Evolutionary conservation across 2,329 filamentous ascomycete genomes (phyloP), one percentile per base, ranked within the genome.

Genomic region (Aspergillus arachidicola): DNA sequence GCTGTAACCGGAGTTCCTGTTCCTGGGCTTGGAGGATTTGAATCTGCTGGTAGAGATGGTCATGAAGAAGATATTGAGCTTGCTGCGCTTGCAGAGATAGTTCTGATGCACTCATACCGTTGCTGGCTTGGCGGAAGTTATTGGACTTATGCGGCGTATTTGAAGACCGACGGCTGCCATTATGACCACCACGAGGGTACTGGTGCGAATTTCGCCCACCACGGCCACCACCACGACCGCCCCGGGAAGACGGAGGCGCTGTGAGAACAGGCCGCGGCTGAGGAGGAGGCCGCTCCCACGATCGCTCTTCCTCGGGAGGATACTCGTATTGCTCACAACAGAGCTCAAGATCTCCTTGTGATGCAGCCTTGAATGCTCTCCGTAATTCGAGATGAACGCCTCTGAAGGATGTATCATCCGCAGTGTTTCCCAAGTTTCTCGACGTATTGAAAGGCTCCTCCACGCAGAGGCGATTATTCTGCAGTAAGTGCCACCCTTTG

Each of bases 371-470:
- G 75, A 97, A 98, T 0, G 95, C 95, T 68, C 93, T 86, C 65
- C 95, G 88, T 57, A 99, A 83, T 79, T 99, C 95, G 68, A 93
- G 79, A 75, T 99, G 95, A 34, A 99, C 86, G 1, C 95, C 95
- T 57, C 91, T 88, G 79, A 97, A 97, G 0, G 95, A 94, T 50
- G 92, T 96, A 75, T 97, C 94, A 75, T 99, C 95, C 10, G 93
- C 95, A 2, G 95, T 98, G 72, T 99, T 99, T 48, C 94, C 95
- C 53, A 99, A 83, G 75, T 99, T 99, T 48, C 95, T 88, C 41
- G 86, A 85, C 4, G 86, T 90, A 72, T 97, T 99, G 83, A 99
- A 99, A 0, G 95, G 95, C 76, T 99, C 95, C 75, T 99, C 95
- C 12, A 99, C 92, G 75, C 94, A 97, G 36, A 99, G 85, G 66